phyloP scores from a whole-genome alignment of 139 green algal species.

The Coccomyxa sp. region DNA sequence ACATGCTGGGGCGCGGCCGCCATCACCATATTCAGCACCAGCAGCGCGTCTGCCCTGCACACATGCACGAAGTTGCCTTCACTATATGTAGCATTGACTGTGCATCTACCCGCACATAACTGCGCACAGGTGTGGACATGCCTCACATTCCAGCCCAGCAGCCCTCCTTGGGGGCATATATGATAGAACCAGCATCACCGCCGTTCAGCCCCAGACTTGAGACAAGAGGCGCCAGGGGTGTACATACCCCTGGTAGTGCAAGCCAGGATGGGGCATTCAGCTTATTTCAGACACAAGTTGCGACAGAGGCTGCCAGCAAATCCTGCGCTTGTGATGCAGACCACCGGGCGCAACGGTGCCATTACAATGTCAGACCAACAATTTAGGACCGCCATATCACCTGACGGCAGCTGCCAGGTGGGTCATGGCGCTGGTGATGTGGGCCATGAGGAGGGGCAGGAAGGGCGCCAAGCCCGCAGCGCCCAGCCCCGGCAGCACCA shows the following conservation, averaged over 20 bases:
- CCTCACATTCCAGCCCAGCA: too few relatives aligned
- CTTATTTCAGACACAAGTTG: too few relatives aligned
- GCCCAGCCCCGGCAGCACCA: slow-evolving; percentile 49
- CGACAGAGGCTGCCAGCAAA: too few relatives aligned
- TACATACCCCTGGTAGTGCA: too few relatives aligned
- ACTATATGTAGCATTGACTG: background rate
- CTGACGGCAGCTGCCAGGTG: slow-evolving; percentile 1
- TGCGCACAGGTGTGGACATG: too few relatives aligned
- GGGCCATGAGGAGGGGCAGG: slow-evolving; percentile 74
- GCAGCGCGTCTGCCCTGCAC: slow-evolving; percentile 45
- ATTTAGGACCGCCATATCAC: background rate
- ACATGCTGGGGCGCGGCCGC: slow-evolving; percentile 47
- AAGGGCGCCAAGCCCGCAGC: slow-evolving; percentile 58
- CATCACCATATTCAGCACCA: slow-evolving; percentile 63
- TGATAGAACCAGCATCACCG: background rate
- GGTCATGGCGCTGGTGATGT: slow-evolving; percentile 70
- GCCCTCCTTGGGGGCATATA: too few relatives aligned
- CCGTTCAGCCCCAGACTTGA: background rate
- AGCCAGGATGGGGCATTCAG: too few relatives aligned
- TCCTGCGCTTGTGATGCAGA: too few relatives aligned
- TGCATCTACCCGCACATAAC: too few relatives aligned
- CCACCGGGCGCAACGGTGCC: too few relatives aligned
- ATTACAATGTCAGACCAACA: too few relatives aligned
- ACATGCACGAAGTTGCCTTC: background rate
- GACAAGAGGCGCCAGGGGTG: too few relatives aligned